These are phyloP conservation scores for Boletus sp. DNA, from an alignment of 768 basidiomycete species.

Conservation along the genomic window DNA sequence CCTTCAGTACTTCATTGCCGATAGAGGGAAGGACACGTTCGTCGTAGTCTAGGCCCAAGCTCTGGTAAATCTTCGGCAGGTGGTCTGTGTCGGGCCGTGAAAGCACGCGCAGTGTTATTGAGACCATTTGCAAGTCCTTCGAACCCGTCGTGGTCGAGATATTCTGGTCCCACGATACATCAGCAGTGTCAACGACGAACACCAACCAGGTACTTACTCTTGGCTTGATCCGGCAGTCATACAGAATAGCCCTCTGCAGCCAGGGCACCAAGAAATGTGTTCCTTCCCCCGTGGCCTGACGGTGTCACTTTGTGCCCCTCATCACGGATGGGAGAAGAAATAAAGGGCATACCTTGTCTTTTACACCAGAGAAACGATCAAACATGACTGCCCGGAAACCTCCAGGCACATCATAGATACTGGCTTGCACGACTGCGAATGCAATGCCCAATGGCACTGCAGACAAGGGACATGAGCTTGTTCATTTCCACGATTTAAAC, in stretches of 20 bases:
- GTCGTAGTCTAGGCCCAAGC: constrained; percentile 93
- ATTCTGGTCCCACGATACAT: constrained; percentile 51
- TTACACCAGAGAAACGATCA: constrained; percentile 92
- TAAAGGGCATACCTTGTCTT: constrained; percentile 56
- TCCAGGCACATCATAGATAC: constrained; percentile 75
- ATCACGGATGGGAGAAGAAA: neutral
- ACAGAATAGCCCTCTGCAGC: constrained; percentile 94
- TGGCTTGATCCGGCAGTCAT: constrained; percentile 97
- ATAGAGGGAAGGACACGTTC: constrained; percentile 97
- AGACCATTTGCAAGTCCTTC: constrained; percentile 98
- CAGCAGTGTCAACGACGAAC: constrained; percentile 1
- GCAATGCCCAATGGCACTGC: constrained; percentile 40
- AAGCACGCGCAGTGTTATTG: constrained; percentile 92
- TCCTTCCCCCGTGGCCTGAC: constrained; percentile 83
- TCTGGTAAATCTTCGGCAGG: constrained; percentile 91
- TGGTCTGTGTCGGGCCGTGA: constrained; percentile 88
- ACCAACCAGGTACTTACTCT: constrained; percentile 50
- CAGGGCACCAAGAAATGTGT: constrained; percentile 96
- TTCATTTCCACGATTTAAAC: neutral
- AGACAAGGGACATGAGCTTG: constrained; percentile 8
- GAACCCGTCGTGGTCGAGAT: constrained; percentile 99
- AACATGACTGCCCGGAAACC: constrained; percentile 97
- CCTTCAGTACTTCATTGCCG: constrained; percentile 97
- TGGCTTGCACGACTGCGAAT: constrained; percentile 45
- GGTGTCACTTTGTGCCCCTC: neutral